Evolutionary conservation across 1,284 basidiomycete species (phyloP).

Genomic region (Paramarasmius palmivorus): DNA sequence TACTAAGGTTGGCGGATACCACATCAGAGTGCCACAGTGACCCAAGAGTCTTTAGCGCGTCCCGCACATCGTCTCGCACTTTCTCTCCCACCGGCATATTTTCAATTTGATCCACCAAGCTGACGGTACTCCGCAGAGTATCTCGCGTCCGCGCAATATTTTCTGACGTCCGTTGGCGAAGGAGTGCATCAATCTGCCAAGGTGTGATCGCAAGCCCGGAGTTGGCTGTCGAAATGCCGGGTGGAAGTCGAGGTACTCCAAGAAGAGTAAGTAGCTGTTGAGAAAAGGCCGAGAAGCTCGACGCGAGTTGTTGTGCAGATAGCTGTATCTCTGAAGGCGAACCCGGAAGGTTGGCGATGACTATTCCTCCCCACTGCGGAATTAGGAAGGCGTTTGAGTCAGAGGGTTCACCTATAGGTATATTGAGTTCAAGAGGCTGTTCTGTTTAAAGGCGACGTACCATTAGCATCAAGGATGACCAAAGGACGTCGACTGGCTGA

Average conservation of each 20-base stretch:
- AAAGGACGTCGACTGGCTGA: conserved; percentile 71
- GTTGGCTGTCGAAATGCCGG: conserved; percentile 23
- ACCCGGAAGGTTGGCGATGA: conserved; percentile 69
- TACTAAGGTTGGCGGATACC: conserved; percentile 26
- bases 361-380: conserved; percentile 95
- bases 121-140: conserved; percentile 79
- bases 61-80: conserved; percentile 73
- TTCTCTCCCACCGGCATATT: conserved; percentile 87
- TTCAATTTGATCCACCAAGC: conserved; percentile 80
- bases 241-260: conserved; percentile 70
- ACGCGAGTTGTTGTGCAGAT: conserved; percentile 44
- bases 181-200: conserved; percentile 82
- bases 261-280: conserved; percentile 78
- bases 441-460: conserved; percentile 37
- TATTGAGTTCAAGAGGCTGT: conserved; percentile 5
- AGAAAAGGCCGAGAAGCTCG: conserved; percentile 72
- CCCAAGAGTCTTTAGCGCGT: conserved; percentile 70
- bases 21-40: conserved; percentile 20
- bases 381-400: conserved; percentile 78
- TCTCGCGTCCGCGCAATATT: conserved; percentile 71
- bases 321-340: conserved; percentile 34
- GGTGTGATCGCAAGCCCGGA: conserved; percentile 53
- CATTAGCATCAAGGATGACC: conserved; percentile 58
- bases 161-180: conserved; percentile 71
- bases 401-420: conserved; percentile 41